A percentile compares a stretch with the other conserved stretches of the same genome.
phyloP scores from a whole-genome alignment of 2,329 filamentous ascomycete genomes.

The Aspergillus japonicus region DNA sequence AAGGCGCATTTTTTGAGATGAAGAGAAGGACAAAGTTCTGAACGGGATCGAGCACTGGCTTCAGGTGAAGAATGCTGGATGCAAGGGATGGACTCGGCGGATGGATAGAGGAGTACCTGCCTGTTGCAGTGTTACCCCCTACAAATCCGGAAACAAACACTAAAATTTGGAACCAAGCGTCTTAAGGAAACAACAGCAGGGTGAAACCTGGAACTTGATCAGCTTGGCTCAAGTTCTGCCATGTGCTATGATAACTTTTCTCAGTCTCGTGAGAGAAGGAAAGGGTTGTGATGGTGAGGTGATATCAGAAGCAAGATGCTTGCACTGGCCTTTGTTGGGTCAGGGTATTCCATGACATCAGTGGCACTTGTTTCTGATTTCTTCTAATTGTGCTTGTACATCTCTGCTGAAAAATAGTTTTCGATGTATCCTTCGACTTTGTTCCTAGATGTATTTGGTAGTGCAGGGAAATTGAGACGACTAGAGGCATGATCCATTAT shows the following conservation, averaged over 20 bases:
- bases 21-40: background rate
- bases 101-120: background rate
- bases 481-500: too few relatives aligned
- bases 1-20: background rate
- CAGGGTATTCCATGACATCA: conserved; percentile 3
- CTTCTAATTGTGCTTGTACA: background rate
- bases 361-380: background rate
- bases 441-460: too few relatives aligned
- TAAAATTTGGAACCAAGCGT: background rate
- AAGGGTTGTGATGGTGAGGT: too few relatives aligned
- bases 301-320: background rate
- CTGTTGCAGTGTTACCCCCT: background rate
- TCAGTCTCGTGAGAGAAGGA: too few relatives aligned
- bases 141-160: background rate
- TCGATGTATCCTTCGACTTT: background rate
- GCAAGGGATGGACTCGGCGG: background rate
- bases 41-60: background rate
- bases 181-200: background rate
- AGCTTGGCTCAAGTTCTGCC: too few relatives aligned
- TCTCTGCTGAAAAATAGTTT: background rate
- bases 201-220: too few relatives aligned
- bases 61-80: background rate
- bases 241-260: background rate
- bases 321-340: background rate
- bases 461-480: too few relatives aligned